These are phyloP conservation scores for Tephrocybe sp. DNA, from an alignment of 768 basidiomycete genomes.

Conservation along the genomic window DNA sequence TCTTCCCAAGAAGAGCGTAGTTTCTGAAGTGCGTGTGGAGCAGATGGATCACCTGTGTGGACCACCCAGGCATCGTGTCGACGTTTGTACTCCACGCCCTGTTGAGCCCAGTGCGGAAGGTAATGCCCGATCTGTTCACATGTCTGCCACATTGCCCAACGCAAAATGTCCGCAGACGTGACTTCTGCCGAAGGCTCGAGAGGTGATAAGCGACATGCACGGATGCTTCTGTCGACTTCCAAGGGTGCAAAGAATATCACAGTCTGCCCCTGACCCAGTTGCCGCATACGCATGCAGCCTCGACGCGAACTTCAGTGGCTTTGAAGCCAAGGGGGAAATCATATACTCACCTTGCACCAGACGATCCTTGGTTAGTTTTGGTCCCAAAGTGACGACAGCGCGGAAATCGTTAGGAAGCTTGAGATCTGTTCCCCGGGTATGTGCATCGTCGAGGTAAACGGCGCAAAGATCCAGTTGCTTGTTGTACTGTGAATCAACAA, in stretches of 20 bases:
- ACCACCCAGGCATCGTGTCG: constrained; percentile 23
- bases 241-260: constrained; percentile 46
- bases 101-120: constrained; percentile 42
- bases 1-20: constrained; percentile 35
- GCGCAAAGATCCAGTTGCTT: constrained; percentile 36
- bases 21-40: constrained; percentile 9
- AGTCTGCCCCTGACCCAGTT: constrained; percentile 46
- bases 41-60: constrained; percentile 2
- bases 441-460: constrained; percentile 55
- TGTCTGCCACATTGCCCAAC: constrained; percentile 46
- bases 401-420: constrained; percentile 44
- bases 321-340: not conserved
- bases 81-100: constrained; percentile 30
- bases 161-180: constrained; percentile 31
- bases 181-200: not conserved
- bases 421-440: constrained; percentile 53
- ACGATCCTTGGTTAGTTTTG: constrained; percentile 52
- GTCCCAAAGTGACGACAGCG: constrained; percentile 48
- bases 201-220: constrained; percentile 32
- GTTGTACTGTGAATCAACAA: constrained; percentile 40
- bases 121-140: constrained; percentile 40
- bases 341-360: constrained; percentile 44
- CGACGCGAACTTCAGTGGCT: constrained; percentile 2
- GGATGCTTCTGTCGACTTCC: constrained; percentile 39
- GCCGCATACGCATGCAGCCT: constrained; percentile 58